Conservation (phyloP, 768 basidiomycete species). For the Calocera cornea region DNA sequence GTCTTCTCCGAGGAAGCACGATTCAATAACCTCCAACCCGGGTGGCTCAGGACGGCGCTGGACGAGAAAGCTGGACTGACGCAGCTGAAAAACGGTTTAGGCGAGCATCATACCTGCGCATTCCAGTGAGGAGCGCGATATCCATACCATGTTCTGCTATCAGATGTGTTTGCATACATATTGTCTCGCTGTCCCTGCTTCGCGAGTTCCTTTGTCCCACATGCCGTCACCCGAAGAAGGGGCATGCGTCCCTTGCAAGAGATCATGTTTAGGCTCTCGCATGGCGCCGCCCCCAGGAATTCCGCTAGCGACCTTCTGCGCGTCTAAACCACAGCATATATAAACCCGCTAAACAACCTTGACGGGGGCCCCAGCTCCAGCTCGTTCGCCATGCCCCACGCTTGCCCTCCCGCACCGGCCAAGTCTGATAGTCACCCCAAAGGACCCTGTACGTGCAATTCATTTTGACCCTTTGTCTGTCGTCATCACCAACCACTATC, state of each 20-base stretch:
- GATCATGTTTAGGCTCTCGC: neutral
- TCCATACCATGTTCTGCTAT: neutral
- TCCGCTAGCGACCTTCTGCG: neutral
- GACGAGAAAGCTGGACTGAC: slow-evolving; percentile 1
- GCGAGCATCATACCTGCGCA: neutral
- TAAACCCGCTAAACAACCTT: neutral
- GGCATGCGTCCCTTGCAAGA: neutral
- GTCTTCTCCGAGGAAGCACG: neutral
- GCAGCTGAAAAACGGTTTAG: slow-evolving; percentile 3
- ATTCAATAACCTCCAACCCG: neutral
- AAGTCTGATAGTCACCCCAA: neutral
- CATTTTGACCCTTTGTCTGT: neutral
- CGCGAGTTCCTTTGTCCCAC: neutral
- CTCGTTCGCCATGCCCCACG: neutral
- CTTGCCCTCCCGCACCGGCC: neutral
- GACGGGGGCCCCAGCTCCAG: neutral
- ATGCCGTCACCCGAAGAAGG: neutral
- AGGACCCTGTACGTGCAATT: slow-evolving; percentile 3
- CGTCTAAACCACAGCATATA: neutral
- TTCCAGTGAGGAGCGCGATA: neutral
- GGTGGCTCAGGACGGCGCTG: neutral
- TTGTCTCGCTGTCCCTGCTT: neutral
- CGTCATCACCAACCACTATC: slow-evolving; percentile 2
- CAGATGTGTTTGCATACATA: neutral
- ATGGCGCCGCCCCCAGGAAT: neutral